phyloP scores from a whole-genome alignment of 495 filamentous ascomycete species.

The Aspergillus sclerotiicarbonarius region DNA sequence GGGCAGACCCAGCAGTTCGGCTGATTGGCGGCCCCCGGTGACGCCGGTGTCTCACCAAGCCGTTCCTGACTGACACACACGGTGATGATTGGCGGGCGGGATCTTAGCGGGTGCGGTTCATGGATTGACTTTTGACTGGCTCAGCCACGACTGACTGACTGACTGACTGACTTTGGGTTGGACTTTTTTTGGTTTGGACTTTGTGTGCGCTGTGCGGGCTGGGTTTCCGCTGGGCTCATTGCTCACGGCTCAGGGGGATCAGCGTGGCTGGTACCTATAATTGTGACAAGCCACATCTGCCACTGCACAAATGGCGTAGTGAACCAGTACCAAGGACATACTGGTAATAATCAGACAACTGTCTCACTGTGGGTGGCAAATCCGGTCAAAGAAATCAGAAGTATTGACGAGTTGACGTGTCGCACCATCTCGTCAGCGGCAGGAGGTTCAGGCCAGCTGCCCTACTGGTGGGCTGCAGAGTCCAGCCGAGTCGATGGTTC shows the following conservation, averaged over 20 bases:
- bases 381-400: neutral
- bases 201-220: neutral
- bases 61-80: neutral
- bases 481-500: neutral
- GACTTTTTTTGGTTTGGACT: neutral
- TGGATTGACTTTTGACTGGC: neutral
- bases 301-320: no score
- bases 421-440: neutral
- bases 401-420: neutral
- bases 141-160: neutral
- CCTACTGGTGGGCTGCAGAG: neutral
- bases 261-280: neutral
- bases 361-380: no score
- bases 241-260: neutral
- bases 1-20: neutral
- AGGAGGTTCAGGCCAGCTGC: neutral
- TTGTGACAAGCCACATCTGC: neutral
- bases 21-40: conserved; percentile 5
- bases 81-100: neutral
- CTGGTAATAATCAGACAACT: no score
- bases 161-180: neutral
- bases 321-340: no score
- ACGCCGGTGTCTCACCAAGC: conserved; percentile 2
- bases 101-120: neutral
- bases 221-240: neutral